phyloP scores from a whole-genome alignment of 306 rosid genomes.

The Nissolia schottii region DNA sequence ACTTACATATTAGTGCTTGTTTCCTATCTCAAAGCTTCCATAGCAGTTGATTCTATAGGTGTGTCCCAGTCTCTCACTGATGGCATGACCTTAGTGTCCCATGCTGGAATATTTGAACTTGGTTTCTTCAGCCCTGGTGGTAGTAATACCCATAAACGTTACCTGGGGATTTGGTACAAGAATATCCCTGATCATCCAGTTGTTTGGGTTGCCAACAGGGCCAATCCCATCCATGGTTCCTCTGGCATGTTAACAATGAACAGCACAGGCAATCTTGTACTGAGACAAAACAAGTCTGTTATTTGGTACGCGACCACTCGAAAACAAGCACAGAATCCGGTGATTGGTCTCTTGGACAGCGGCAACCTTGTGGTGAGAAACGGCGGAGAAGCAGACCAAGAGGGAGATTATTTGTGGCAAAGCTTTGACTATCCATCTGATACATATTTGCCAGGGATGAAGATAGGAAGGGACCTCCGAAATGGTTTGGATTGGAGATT shows the following conservation, averaged over 20 bases:
- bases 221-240: slow-evolving; percentile 26
- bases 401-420: slow-evolving; percentile 36
- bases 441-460: slow-evolving; percentile 23
- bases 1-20: not conserved
- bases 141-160: slow-evolving; percentile 29
- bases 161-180: slow-evolving; percentile 57
- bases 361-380: not conserved
- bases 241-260: slow-evolving; percentile 26
- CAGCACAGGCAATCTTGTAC: slow-evolving; percentile 27
- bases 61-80: slow-evolving; percentile 32
- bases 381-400: not conserved
- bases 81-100: slow-evolving; percentile 37
- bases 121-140: slow-evolving; percentile 69
- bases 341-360: not conserved
- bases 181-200: slow-evolving; percentile 24
- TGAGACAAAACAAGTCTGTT: not conserved
- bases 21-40: slow-evolving; percentile 9
- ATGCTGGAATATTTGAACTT: slow-evolving; percentile 35
- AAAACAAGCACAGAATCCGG: not conserved
- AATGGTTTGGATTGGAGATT: slow-evolving; percentile 8
- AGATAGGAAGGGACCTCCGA: slow-evolving; percentile 17
- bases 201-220: slow-evolving; percentile 68
- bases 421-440: slow-evolving; percentile 46
- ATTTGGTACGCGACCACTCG: not conserved
- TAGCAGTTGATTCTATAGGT: slow-evolving; percentile 29